Base-by-base conservation (phyloP, 805 yeast species). In the Saturnispora gosingensis region DNA sequence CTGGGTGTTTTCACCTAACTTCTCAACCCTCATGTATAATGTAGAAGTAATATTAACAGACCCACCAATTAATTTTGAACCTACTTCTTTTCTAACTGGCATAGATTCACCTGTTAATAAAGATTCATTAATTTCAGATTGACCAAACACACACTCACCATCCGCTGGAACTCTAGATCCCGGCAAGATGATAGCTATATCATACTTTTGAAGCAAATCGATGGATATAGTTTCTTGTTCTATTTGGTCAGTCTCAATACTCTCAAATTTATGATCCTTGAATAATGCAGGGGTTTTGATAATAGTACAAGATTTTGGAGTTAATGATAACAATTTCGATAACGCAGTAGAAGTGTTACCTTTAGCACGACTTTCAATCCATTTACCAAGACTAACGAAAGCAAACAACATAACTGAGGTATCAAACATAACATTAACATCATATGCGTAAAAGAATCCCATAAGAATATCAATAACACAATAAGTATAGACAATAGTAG, bases 141-240 rank as follows among this genome's bases (percentile, higher is more conserved):
- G 77, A 7, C 99, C 99, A 56, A 73, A 73, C 1, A 85, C 68
- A 16, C 95, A 81, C 7, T 74, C 64, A 46, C 98, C 99, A 72
- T 93, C 99, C 1, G 96, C 89, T 1, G 98, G 96, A 3, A 93
- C 77, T 58, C 81, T 87, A 49, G 83, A 83, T 10, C 99, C 99
- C 0, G 98, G 95, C 45, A 81, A 72, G 3, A 93, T 75, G 16
- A 87, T 75, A 0, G 88, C 83, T 30, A 86, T 73, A 66, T 93
- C 99, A 59, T 78, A 76, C 9, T 75, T 71, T 62, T 93, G 96
- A 43, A 93, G 67, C 54, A 86, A 74, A 58, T 88, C 96, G 25
- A 88, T 79, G 28, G 85, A 72, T n/a, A 93, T 77, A 10, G 61
- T 67, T 51, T 72, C 71, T 22, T 78, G 76, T 3, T 67, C 64